Evolutionary conservation across 2,329 filamentous ascomycete genomes (phyloP).

Genomic region (Fusarium penzigii): DNA sequence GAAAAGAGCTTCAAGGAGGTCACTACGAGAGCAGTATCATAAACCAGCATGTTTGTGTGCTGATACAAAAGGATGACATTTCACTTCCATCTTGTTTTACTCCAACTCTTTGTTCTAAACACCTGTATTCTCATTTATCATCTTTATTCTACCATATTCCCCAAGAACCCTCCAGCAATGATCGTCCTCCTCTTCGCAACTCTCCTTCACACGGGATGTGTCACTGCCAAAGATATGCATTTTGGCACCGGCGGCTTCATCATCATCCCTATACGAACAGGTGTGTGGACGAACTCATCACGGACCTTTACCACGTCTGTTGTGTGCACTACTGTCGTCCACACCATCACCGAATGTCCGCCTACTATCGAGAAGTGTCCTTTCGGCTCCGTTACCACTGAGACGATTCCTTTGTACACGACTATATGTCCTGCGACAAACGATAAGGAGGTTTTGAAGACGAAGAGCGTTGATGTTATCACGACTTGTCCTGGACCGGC

Average conservation of each 20-base stretch:
- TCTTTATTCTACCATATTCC: too few species aligned
- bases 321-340: conserved; percentile 32
- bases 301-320: conserved; percentile 31
- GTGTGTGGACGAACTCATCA: not conserved
- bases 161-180: not conserved
- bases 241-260: not conserved
- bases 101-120: too few species aligned
- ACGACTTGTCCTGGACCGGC: not conserved
- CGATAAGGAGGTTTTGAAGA: not conserved
- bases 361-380: conserved; percentile 19
- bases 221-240: not conserved
- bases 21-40: too few species aligned
- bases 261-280: not conserved
- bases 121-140: too few species aligned
- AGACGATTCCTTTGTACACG: conserved; percentile 23
- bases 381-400: conserved; percentile 22
- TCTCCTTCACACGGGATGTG: not conserved
- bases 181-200: not conserved
- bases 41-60: too few species aligned
- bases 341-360: conserved; percentile 21
- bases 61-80: too few species aligned
- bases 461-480: not conserved
- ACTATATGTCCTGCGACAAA: conserved; percentile 21
- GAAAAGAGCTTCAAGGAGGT: too few species aligned
- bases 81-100: too few species aligned